A percentile compares a stretch with the other conserved stretches of the same genome.
phyloP scores from a whole-genome alignment of 139 green algal species.

The Volvox africanus region DNA sequence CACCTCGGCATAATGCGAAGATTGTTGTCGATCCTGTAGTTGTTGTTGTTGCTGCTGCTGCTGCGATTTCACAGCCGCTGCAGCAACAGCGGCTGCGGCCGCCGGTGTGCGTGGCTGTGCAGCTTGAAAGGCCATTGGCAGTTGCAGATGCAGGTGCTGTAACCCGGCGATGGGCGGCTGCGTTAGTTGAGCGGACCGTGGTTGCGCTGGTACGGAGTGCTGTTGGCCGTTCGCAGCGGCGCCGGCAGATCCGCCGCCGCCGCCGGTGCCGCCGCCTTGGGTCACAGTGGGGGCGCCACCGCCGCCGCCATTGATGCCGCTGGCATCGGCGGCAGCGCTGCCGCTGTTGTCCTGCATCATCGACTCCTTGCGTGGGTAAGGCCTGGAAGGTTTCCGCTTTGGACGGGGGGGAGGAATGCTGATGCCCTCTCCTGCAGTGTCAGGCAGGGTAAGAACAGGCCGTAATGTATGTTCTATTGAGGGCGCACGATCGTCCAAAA shows the following conservation, averaged over 20 bases:
- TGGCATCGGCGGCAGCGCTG: conserved; percentile 28
- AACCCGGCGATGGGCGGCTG: not conserved
- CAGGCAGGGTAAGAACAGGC: too few relatives aligned
- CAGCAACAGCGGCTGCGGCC: not conserved
- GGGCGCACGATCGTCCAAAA: too few relatives aligned
- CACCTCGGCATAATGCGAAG: conserved; percentile 28
- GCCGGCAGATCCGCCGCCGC: conserved; percentile 21
- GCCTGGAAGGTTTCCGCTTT: conserved; percentile 86
- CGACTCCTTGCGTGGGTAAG: conserved; percentile 81
- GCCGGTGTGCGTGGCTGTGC: not conserved
- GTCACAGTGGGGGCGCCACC: not conserved
- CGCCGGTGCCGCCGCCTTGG: not conserved
- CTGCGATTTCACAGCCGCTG: not conserved
- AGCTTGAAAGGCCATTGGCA: not conserved
- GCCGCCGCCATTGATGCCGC: conserved; percentile 32
- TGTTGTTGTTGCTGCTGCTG: conserved; percentile 29
- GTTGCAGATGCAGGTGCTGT: conserved; percentile 13
- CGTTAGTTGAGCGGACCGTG: not conserved
- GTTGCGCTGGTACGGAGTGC: conserved; percentile 19
- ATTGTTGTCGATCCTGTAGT: not conserved
- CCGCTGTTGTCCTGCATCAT: conserved; percentile 2
- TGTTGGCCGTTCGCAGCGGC: not conserved
- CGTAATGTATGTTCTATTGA: too few relatives aligned
- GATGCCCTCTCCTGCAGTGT: conserved; percentile 61
- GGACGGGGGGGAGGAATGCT: conserved; percentile 89